These are phyloP conservation scores for Pachysandra terminalis DNA, from an alignment of 164 flowering plant species.

Conservation along the genomic window DNA sequence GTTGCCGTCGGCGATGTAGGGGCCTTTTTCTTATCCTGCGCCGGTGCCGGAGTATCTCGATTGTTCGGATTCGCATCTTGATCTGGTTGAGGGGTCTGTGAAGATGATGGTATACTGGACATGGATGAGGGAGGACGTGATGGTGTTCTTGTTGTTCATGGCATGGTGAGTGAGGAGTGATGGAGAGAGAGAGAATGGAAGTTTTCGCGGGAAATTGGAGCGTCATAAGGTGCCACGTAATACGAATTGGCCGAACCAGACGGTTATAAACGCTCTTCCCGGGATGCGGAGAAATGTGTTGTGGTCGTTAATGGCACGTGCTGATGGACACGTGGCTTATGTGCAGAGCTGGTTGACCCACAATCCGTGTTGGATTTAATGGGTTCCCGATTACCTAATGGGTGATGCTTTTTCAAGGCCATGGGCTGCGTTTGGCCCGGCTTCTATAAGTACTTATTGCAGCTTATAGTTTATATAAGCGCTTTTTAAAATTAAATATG, in stretches of 20 bases:
- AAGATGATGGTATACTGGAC: conserved; percentile 15
- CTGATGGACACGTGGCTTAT: too few species aligned
- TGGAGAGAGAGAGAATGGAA: conserved; percentile 22
- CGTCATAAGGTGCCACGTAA: conserved; percentile 23
- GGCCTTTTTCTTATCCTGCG: conserved; percentile 3
- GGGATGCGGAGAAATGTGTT: background rate
- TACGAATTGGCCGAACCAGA: background rate
- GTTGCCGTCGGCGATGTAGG: conserved; percentile 14
- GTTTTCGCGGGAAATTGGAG: conserved; percentile 54
- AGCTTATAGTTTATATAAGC: too few species aligned
- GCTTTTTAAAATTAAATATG: too few species aligned
- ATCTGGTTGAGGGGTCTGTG: conserved; percentile 9
- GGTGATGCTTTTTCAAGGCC: too few species aligned
- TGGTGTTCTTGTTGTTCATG: conserved; percentile 18
- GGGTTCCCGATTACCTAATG: too few species aligned
- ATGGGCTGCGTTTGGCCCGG: too few species aligned
- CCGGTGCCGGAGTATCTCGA: conserved; percentile 7
- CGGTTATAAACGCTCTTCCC: background rate
- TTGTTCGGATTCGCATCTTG: conserved; percentile 9
- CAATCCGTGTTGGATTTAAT: too few species aligned
- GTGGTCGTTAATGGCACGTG: too few species aligned
- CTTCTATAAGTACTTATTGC: too few species aligned
- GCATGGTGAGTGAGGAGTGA: conserved; percentile 3
- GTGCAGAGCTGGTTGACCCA: too few species aligned
- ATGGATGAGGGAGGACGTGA: conserved; percentile 5